A percentile compares a stretch with the other conserved stretches of the same genome.
Conservation (phyloP, 768 basidiomycete genomes). For the Phylloporus arenicola region DNA sequence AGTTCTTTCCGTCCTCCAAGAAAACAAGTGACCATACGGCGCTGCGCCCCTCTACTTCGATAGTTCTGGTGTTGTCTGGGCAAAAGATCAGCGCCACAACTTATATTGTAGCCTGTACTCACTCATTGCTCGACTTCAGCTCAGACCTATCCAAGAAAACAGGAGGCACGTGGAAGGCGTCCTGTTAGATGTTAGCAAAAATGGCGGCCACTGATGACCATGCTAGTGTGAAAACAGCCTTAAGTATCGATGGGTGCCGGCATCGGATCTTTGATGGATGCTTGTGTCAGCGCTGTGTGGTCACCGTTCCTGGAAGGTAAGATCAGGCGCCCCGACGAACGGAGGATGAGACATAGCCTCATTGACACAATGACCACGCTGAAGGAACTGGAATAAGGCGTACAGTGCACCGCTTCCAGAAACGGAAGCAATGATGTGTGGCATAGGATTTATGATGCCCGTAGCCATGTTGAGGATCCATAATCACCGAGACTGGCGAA, state of each 20-base stretch:
- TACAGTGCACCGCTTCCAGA: not conserved
- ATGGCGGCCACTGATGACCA: not conserved
- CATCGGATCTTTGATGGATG: not conserved
- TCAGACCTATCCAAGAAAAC: not conserved
- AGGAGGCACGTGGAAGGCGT: not conserved
- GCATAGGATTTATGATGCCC: not conserved
- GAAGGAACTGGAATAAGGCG: not conserved
- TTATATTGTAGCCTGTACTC: not conserved
- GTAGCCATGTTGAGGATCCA: not conserved
- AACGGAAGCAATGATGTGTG: not conserved
- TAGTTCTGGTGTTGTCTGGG: slow-evolving; percentile 1
- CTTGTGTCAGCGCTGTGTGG: slow-evolving; percentile 1
- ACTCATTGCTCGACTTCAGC: not conserved
- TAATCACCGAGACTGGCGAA: not conserved
- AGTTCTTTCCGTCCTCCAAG: slow-evolving; percentile 4
- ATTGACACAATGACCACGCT: not conserved
- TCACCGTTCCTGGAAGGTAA: not conserved
- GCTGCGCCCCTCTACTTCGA: not conserved
- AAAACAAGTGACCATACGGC: not conserved
- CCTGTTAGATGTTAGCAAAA: not conserved
- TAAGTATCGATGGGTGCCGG: slow-evolving; percentile 1
- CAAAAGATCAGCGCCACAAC: not conserved
- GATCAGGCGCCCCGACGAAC: not conserved
- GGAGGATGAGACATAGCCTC: not conserved
- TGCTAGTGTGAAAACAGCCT: not conserved